Percentiles rank a stretch among this genome's conserved stretches.
phyloP scores from a whole-genome alignment of 1,139 yeast species.

The Ogataea hybrid region DNA sequence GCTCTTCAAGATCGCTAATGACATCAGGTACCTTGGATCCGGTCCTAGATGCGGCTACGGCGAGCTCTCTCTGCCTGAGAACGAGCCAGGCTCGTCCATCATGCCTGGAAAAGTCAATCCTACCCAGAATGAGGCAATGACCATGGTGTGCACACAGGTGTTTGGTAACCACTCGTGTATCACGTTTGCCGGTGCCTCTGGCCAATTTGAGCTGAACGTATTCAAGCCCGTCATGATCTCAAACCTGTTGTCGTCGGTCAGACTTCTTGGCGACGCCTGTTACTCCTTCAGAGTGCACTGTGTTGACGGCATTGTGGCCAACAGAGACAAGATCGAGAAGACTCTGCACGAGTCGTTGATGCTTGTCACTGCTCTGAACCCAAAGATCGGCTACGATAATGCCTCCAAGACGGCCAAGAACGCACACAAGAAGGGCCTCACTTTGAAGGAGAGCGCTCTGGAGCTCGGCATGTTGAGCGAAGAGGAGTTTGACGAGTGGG shows the following conservation, averaged over 20 bases:
- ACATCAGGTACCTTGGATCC: slow-evolving; percentile 95
- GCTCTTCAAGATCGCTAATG: slow-evolving; percentile 94
- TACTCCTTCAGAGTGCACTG: slow-evolving; percentile 90
- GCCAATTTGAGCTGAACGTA: slow-evolving; percentile 97
- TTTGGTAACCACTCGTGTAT: slow-evolving; percentile 95
- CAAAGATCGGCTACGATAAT: slow-evolving; percentile 96
- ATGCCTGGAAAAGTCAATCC: slow-evolving; percentile 99
- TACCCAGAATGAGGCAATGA: slow-evolving; percentile 97
- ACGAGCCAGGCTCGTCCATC: slow-evolving; percentile 98
- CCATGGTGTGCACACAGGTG: slow-evolving; percentile 97
- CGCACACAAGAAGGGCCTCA: slow-evolving; percentile 96
- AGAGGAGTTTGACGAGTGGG: slow-evolving; percentile 94
- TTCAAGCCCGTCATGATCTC: slow-evolving; percentile 96
- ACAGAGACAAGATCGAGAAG: slow-evolving; percentile 81
- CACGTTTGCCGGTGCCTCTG: slow-evolving; percentile 97
- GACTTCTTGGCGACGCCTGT: slow-evolving; percentile 86
- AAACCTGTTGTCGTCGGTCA: slow-evolving; percentile 81
- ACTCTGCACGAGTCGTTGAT: slow-evolving; percentile 90
- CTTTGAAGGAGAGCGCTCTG: slow-evolving; percentile 90
- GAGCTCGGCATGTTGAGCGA: slow-evolving; percentile 81
- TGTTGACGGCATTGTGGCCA: slow-evolving; percentile 92
- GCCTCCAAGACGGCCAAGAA: slow-evolving; percentile 98
- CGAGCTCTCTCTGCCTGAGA: slow-evolving; percentile 91
- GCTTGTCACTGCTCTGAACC: slow-evolving; percentile 98
- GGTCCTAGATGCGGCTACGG: slow-evolving; percentile 99